A percentile compares a stretch with the other conserved stretches of the same genome.
Conservation (phyloP, 345 rosid species). For the Acer yangbiense region DNA sequence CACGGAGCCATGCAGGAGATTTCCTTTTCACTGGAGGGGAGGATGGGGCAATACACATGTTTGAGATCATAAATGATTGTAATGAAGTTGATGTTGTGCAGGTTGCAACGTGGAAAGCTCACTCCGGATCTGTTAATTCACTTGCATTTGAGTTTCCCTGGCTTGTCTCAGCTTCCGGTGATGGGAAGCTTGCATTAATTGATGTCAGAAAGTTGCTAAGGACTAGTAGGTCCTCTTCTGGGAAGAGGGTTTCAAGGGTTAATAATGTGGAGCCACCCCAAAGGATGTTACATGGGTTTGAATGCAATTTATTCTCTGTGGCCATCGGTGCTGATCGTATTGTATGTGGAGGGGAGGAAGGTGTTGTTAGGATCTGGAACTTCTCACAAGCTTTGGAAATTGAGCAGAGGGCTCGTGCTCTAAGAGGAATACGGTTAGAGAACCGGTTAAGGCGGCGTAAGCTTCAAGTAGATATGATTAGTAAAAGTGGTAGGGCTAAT, state of each 20-base stretch:
- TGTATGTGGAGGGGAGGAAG: constrained; percentile 90
- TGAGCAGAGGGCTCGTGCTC: constrained; percentile 60
- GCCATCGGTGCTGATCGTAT: constrained; percentile 84
- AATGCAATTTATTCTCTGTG: constrained; percentile 72
- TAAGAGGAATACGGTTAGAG: constrained; percentile 73
- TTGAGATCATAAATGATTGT: constrained; percentile 47
- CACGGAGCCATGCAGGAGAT: constrained; percentile 81
- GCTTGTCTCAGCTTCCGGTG: constrained; percentile 93
- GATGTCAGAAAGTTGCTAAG: constrained; percentile 79
- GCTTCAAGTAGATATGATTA: constrained; percentile 68
- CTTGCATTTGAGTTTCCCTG: constrained; percentile 96
- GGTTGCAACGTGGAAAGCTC: constrained; percentile 86
- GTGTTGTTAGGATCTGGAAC: constrained; percentile 84
- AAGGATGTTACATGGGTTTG: constrained; percentile 87
- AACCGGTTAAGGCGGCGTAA: constrained; percentile 76
- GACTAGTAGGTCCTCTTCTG: constrained; percentile 32
- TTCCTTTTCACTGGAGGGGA: constrained; percentile 91
- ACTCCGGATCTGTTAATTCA: constrained; percentile 74
- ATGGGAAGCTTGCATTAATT: constrained; percentile 75
- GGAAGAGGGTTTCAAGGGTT: constrained; percentile 42
- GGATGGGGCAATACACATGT: constrained; percentile 92
- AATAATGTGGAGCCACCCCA: constrained; percentile 76
- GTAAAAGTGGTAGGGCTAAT: constrained; percentile 51
- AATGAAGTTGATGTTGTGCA: constrained; percentile 29
- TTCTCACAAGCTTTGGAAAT: constrained; percentile 80